Conservation (phyloP, 331 rosid species). For the Erythrophleum ivorense region DNA sequence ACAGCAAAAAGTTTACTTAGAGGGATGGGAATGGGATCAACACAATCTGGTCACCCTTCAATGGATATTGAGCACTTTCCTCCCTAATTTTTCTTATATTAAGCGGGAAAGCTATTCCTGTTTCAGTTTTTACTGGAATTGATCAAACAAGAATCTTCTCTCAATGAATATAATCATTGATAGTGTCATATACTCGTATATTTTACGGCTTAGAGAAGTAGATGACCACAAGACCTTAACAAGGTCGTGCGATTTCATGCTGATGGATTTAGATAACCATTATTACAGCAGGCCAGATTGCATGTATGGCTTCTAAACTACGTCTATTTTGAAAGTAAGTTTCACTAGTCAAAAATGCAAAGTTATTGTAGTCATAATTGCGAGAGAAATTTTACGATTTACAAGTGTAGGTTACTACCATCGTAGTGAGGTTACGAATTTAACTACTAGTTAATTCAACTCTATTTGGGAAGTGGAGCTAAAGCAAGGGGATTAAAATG, state of each 20-base stretch:
- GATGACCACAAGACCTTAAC: background rate
- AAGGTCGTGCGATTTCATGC: background rate
- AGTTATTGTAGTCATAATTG: background rate
- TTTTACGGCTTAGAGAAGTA: background rate
- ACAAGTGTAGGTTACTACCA: background rate
- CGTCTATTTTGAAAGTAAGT: background rate
- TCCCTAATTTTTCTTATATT: slow-evolving; percentile 42
- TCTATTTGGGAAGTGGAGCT: no score
- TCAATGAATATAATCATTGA: background rate
- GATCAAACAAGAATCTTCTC: background rate
- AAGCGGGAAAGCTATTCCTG: background rate
- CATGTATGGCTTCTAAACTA: background rate
- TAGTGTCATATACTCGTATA: background rate
- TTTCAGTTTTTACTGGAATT: background rate
- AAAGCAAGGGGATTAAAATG: no score
- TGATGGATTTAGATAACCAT: background rate
- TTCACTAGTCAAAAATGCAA: background rate
- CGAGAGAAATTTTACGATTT: background rate
- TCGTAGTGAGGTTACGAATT: background rate
- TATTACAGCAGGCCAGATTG: background rate
- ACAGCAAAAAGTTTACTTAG: slow-evolving; percentile 67
- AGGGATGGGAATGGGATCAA: slow-evolving; percentile 70
- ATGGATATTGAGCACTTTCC: slow-evolving; percentile 73
- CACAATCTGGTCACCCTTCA: slow-evolving; percentile 55
- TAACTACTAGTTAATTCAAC: no score